These are phyloP conservation scores for Aspergillus sclerotialis DNA, from an alignment of 2,329 filamentous ascomycete genomes.

Conservation along the genomic window DNA sequence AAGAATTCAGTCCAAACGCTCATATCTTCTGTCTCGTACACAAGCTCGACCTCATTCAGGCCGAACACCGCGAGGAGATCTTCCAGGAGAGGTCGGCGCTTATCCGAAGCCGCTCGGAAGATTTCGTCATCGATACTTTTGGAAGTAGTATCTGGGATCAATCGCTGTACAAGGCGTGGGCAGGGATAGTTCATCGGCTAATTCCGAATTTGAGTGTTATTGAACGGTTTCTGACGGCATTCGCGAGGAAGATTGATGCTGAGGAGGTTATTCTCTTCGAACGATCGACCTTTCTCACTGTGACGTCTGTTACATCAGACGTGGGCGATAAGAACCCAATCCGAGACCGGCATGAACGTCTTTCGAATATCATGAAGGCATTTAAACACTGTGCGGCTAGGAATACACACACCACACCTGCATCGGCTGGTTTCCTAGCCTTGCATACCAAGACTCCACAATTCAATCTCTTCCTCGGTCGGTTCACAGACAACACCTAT, in stretches of 20 bases:
- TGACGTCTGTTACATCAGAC: conserved; percentile 80
- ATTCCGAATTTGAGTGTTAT: conserved; percentile 91
- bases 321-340: conserved; percentile 76
- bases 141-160: conserved; percentile 98
- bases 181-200: conserved; percentile 92
- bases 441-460: conserved; percentile 46
- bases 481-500: conserved; percentile 96
- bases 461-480: conserved; percentile 91
- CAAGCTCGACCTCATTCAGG: conserved; percentile 95
- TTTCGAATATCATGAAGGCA: conserved; percentile 96
- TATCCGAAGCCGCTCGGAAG: conserved; percentile 67
- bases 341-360: conserved; percentile 85
- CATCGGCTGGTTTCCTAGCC: conserved; percentile 36
- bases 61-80: conserved; percentile 67
- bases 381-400: conserved; percentile 72
- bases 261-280: conserved; percentile 94
- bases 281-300: conserved; percentile 88
- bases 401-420: conserved; percentile 39
- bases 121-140: conserved; percentile 76
- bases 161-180: conserved; percentile 96
- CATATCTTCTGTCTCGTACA: conserved; percentile 93
- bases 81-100: conserved; percentile 77
- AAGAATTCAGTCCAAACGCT: conserved; percentile 73
- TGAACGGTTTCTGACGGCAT: conserved; percentile 72
- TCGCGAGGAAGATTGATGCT: conserved; percentile 81